phyloP scores from a whole-genome alignment of 768 basidiomycete genomes.

The Termitomyces heimii region DNA sequence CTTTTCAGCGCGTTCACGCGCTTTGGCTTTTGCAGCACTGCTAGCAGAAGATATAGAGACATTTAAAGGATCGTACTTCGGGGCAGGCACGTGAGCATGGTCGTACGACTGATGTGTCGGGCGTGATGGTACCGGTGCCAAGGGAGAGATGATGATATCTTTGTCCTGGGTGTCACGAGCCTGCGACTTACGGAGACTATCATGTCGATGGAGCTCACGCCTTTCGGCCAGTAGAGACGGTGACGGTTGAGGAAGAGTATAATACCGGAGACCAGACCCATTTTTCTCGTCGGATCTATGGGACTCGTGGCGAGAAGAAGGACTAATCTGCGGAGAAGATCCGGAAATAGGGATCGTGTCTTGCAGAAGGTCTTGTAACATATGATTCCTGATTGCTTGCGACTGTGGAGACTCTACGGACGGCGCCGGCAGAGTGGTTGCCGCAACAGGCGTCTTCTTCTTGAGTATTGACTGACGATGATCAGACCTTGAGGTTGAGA shows the following conservation, averaged over 20 bases:
- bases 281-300: conserved; percentile 7
- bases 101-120: conserved; percentile 9
- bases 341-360: conserved; percentile 7
- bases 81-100: conserved; percentile 17
- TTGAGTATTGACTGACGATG: neutral
- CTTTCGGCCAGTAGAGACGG: conserved; percentile 13
- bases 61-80: neutral
- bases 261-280: neutral
- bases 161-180: neutral
- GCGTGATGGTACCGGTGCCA: conserved; percentile 2
- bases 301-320: conserved; percentile 11
- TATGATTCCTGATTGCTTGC: conserved; percentile 22
- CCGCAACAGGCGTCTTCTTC: neutral
- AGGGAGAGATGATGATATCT: neutral
- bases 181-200: neutral
- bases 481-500: neutral
- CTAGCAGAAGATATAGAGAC: conserved; percentile 37
- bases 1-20: conserved; percentile 23
- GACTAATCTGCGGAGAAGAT: neutral
- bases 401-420: neutral
- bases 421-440: neutral
- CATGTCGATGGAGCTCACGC: neutral
- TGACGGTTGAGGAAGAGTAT: conserved; percentile 15
- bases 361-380: conserved; percentile 43
- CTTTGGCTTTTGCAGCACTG: conserved; percentile 41